phyloP scores from a whole-genome alignment of 2,329 filamentous ascomycete species.

The Fusarium nodosum region DNA sequence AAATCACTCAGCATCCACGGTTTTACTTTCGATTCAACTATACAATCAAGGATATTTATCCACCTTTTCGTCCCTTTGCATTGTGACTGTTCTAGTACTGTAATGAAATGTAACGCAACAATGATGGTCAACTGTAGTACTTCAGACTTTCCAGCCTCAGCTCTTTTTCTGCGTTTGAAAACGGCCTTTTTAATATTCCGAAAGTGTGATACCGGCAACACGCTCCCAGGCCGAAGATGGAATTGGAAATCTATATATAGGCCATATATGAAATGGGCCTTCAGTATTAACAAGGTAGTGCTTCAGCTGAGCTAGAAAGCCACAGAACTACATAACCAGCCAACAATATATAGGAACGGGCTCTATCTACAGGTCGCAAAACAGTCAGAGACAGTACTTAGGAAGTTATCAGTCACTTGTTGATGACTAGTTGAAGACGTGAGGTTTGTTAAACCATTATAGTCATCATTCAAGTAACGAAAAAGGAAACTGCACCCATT shows the following conservation, averaged over 20 bases:
- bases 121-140: no score
- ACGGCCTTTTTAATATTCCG: slow-evolving; percentile 63
- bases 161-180: slow-evolving; percentile 28
- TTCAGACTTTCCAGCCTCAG: fast-evolving
- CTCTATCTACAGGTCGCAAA: no score
- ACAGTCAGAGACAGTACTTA: no score
- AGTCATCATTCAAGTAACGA: no score
- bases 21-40: slow-evolving; percentile 31
- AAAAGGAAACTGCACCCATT: no score
- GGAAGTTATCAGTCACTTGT: no score
- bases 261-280: slow-evolving; percentile 34
- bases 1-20: slow-evolving; percentile 41
- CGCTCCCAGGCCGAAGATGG: slow-evolving; percentile 58
- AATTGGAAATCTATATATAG: slow-evolving; percentile 59
- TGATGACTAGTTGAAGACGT: no score
- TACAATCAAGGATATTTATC: slow-evolving; percentile 22
- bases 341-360: no score
- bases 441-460: no score
- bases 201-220: slow-evolving; percentile 60
- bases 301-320: slow-evolving; percentile 28
- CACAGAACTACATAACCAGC: no score
- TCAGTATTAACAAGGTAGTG: slow-evolving; percentile 47
- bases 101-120: not conserved
- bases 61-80: fast-evolving
- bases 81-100: not conserved